phyloP scores from a whole-genome alignment of 164 flowering plant species.

The Berberis thunbergii region DNA sequence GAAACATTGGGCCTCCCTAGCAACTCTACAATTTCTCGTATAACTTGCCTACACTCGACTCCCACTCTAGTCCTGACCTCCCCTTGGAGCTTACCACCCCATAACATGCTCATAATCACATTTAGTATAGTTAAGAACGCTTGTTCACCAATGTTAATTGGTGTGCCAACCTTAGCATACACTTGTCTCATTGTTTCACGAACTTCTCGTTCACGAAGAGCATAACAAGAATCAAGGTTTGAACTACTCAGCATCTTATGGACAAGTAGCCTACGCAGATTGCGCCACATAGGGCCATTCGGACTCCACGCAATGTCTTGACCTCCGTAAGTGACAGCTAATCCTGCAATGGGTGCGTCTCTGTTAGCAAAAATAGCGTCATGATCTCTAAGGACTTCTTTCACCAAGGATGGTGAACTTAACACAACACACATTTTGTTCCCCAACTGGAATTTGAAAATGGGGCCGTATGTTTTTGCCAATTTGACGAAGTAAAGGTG shows the following conservation, averaged over 20 bases:
- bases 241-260: constrained; percentile 9
- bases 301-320: constrained; percentile 8
- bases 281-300: constrained; percentile 9
- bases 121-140: constrained; percentile 32
- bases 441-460: constrained; percentile 23
- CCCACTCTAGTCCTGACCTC: constrained; percentile 24
- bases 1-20: constrained; percentile 11
- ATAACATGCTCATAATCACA: constrained; percentile 38
- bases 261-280: constrained; percentile 4
- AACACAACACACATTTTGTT: constrained; percentile 18
- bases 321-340: constrained; percentile 5
- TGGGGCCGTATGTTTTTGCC: constrained; percentile 18
- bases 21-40: constrained; percentile 1
- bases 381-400: constrained; percentile 11
- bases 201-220: constrained; percentile 20
- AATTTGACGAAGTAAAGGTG: constrained; percentile 16
- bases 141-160: constrained; percentile 38
- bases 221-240: constrained; percentile 4
- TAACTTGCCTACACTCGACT: background rate
- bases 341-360: background rate
- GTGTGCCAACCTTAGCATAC: constrained; percentile 16
- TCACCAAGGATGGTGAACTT: constrained; percentile 7
- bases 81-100: constrained; percentile 43
- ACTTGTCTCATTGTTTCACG: constrained; percentile 16
- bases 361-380: constrained; percentile 14